Evolutionary conservation across 2,329 filamentous ascomycete species (phyloP).

Genomic region (Calonectria honghensis): DNA sequence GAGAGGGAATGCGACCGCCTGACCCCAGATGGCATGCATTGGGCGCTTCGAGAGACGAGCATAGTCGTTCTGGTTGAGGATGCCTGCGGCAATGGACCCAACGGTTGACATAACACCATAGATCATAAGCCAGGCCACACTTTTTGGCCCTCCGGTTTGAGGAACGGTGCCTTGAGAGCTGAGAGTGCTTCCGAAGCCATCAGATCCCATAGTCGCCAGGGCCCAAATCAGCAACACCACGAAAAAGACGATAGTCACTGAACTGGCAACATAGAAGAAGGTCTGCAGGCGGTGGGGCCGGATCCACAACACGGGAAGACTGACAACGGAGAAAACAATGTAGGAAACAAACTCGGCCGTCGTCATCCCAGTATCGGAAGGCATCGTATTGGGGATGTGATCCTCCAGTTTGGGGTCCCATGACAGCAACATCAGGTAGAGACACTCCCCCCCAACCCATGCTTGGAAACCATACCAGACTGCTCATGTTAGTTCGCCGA

Average conservation of each 20-base stretch:
- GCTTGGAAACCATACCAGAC: slow-evolving; percentile 64
- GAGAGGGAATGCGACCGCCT: slow-evolving; percentile 60
- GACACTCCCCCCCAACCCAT: slow-evolving; percentile 67
- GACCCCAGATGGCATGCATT: slow-evolving; percentile 59
- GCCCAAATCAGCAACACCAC: slow-evolving; percentile 66
- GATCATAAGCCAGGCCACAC: slow-evolving; percentile 61
- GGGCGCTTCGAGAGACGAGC: slow-evolving; percentile 60
- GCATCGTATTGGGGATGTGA: slow-evolving; percentile 65
- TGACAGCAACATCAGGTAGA: slow-evolving; percentile 67
- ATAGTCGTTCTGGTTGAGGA: slow-evolving; percentile 63
- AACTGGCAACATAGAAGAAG: slow-evolving; percentile 64
- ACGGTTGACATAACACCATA: slow-evolving; percentile 61
- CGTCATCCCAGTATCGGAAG: slow-evolving; percentile 64
- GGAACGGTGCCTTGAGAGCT: slow-evolving; percentile 50
- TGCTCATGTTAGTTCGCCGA: slow-evolving; percentile 11
- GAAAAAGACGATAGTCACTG: slow-evolving; percentile 64
- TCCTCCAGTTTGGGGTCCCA: slow-evolving; percentile 65
- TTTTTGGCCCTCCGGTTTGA: slow-evolving; percentile 55
- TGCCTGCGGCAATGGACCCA: slow-evolving; percentile 62
- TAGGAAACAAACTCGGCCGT: slow-evolving; percentile 66
- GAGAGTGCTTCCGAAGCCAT: slow-evolving; percentile 62
- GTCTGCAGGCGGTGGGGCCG: slow-evolving; percentile 64
- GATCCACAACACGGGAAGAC: slow-evolving; percentile 66
- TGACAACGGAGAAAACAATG: slow-evolving; percentile 66
- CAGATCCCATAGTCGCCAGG: slow-evolving; percentile 63